A percentile compares a stretch with the other conserved stretches of the same genome.
Conservation (phyloP, 371 early-diverging fungal genomes). For the Haplosporangium sp. region DNA sequence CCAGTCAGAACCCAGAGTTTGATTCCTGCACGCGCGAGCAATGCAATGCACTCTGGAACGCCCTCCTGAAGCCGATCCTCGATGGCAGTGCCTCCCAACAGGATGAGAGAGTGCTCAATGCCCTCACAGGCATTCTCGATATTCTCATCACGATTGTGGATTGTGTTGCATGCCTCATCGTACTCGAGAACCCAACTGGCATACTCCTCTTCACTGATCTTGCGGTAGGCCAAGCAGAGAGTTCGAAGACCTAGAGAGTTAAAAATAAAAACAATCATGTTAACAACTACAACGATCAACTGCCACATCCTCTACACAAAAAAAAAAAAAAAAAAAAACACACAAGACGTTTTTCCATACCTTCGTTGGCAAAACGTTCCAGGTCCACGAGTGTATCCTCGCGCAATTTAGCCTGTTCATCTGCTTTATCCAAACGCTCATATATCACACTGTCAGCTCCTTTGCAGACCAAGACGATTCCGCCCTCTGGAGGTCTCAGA, state of each 20-base stretch:
- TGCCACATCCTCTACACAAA: background rate
- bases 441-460: conserved; percentile 97
- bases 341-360: conserved; percentile 41
- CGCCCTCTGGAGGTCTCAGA: conserved; percentile 70
- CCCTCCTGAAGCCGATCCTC: conserved; percentile 94
- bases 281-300: background rate
- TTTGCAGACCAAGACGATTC: conserved; percentile 90
- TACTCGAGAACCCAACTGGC: conserved; percentile 67
- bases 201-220: conserved; percentile 79
- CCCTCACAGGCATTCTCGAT: conserved; percentile 76
- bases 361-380: conserved; percentile 90
- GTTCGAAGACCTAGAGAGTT: conserved; percentile 77
- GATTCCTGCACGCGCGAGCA: conserved; percentile 85
- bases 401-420: conserved; percentile 66
- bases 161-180: conserved; percentile 70
- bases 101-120: conserved; percentile 78
- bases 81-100: conserved; percentile 92
- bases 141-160: conserved; percentile 78
- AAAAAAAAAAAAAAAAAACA: background rate
- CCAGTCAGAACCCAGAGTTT: conserved; percentile 97
- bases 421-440: conserved; percentile 72
- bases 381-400: conserved; percentile 77
- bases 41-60: conserved; percentile 86
- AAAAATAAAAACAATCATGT: background rate
- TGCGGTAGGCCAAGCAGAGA: conserved; percentile 82